Evolutionary conservation across 768 basidiomycete genomes (phyloP).

Genomic region (Suillus luteus): DNA sequence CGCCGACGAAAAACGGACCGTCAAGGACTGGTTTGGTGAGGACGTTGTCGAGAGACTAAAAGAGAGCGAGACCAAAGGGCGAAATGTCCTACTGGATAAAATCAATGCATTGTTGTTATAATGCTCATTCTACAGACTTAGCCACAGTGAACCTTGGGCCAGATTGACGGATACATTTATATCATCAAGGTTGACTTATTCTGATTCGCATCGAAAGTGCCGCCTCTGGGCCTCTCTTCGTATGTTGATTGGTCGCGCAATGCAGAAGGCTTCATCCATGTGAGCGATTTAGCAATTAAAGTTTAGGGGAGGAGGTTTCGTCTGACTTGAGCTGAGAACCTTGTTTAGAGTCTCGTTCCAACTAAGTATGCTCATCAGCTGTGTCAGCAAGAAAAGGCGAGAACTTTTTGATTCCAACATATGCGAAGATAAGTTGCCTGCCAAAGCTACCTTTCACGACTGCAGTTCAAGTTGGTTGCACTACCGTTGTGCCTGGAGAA

Average conservation of each 20-base stretch:
- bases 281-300: not conserved
- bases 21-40: slow-evolving; percentile 61
- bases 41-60: slow-evolving; percentile 50
- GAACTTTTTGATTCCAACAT: not conserved
- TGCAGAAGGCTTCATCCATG: not conserved
- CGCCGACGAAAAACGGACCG: slow-evolving; percentile 40
- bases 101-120: slow-evolving; percentile 35
- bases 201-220: not conserved
- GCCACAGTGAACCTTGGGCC: not conserved
- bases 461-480: not conserved
- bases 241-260: not conserved
- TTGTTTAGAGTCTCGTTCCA: not conserved
- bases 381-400: not conserved
- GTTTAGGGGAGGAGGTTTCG: not conserved
- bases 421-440: not conserved
- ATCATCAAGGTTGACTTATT: not conserved
- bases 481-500: not conserved
- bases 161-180: not conserved
- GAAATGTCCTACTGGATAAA: slow-evolving; percentile 66
- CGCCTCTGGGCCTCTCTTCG: not conserved
- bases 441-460: not conserved
- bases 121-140: not conserved
- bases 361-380: not conserved
- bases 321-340: not conserved
- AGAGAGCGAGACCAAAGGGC: slow-evolving; percentile 66